Evolutionary conservation across 495 filamentous ascomycete species (phyloP).

Genomic region (Penicillium pancosmium): DNA sequence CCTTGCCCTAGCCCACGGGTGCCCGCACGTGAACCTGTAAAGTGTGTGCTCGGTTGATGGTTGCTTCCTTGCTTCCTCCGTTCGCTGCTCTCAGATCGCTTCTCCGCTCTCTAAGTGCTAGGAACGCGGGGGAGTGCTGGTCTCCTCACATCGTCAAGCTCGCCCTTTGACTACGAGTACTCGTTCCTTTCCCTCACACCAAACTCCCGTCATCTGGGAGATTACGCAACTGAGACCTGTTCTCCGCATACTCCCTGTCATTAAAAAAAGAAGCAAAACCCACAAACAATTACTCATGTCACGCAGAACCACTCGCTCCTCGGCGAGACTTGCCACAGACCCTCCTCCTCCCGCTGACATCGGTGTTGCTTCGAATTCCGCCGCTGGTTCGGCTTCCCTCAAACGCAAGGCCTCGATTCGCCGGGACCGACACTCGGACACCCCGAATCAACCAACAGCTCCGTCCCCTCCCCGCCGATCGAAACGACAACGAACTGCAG

Average conservation of each 20-base stretch:
- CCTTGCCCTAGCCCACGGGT: not conserved
- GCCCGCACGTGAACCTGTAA: not conserved
- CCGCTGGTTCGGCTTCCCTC: slow-evolving; percentile 49
- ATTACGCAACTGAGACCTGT: not conserved
- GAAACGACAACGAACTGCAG: slow-evolving; percentile 46
- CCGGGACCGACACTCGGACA: slow-evolving; percentile 40
- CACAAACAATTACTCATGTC: slow-evolving; percentile 68
- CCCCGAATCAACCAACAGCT: slow-evolving; percentile 43
- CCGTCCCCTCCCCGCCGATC: slow-evolving; percentile 48
- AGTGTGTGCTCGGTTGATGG: not conserved
- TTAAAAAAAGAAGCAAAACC: slow-evolving; percentile 7
- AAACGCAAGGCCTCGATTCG: slow-evolving; percentile 60
- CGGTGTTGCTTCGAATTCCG: slow-evolving; percentile 38
- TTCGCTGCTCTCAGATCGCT: slow-evolving; percentile 4
- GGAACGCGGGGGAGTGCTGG: not conserved
- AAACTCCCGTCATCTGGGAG: not conserved
- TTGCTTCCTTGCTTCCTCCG: not conserved
- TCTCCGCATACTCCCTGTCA: not conserved
- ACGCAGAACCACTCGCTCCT: slow-evolving; percentile 79
- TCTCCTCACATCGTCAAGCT: not conserved
- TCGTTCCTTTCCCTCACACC: not conserved
- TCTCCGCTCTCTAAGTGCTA: slow-evolving; percentile 3
- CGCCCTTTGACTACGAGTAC: not conserved
- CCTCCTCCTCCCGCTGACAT: slow-evolving; percentile 45
- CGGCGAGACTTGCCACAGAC: slow-evolving; percentile 75